Evolutionary conservation across 2,329 filamentous ascomycete genomes (phyloP), one percentile per base, ranked within the genome.

Genomic region (Capronia epimyces): DNA sequence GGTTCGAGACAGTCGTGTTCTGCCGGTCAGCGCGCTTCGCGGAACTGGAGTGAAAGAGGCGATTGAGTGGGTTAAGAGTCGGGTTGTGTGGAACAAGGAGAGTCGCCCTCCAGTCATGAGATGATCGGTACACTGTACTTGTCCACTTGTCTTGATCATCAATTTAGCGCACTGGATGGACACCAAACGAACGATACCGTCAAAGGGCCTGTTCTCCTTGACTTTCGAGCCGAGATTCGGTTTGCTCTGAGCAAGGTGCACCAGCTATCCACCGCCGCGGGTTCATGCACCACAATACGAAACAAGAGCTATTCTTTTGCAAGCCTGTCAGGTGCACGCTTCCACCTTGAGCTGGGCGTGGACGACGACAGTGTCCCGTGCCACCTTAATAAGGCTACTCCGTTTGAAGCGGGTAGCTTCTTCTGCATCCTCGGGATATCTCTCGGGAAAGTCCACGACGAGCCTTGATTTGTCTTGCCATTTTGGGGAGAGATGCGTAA

Each of bases 31-130:
- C 66, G 93, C 93, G n/a, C 71, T 98, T 65, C 91, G 69, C 59
- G 75, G 74, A 3, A 85, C 84, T 0, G 93, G 93, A 2, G 93
- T 98, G 2, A 82, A 82, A 64, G 93, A 97, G 73, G 91, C 93
- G 1, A 86, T 98, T n/a, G 93, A 97, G 65, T 98, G 93, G 93
- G 75, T 98, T 52, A 83, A 88, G 65, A 91, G 84, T 60, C 77
- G 93, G 55, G 89, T 97, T 22, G 89, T 88, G 69, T 97, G 93
- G 89, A 97, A 97, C 67, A 95, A 93, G 71, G 91, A 96, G 69
- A 84, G 82, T 3, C 78, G 93, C 55, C 90, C 91, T 56, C 93
- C 93, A 1, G 83, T 95, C 46, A 95, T 96, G 90, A 80, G 89
- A 71, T 97, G 76, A 79, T 27, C 12, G 12, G 20, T 18, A 37